Conservation (phyloP, 768 basidiomycete species). For the Lentinula sp. region DNA sequence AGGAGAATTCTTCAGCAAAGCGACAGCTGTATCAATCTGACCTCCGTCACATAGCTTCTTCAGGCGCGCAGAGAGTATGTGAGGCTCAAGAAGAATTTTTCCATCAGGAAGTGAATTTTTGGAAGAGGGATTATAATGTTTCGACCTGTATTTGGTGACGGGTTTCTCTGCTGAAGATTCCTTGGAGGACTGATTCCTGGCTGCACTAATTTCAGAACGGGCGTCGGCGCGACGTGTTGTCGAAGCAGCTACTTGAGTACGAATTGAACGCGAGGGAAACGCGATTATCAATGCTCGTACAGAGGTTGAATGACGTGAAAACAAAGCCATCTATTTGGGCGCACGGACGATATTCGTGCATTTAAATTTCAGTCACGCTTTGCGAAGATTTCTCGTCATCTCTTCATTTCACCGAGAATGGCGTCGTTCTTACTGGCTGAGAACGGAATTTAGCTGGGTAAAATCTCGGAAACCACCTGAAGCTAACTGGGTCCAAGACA, state of each 20-base stretch:
- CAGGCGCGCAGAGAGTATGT: conserved; percentile 53
- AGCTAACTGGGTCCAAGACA: neutral
- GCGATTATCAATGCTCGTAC: neutral
- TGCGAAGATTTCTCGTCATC: neutral
- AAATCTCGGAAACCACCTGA: conserved; percentile 1
- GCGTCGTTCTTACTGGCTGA: neutral
- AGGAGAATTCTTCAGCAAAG: conserved; percentile 63
- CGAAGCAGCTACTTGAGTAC: neutral
- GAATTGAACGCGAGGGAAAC: neutral
- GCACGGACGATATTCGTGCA: neutral
- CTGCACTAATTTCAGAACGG: neutral
- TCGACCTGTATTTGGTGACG: conserved; percentile 1
- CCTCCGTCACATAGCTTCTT: conserved; percentile 50
- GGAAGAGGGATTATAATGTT: neutral
- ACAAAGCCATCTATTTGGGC: neutral
- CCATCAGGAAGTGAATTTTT: neutral
- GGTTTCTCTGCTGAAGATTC: neutral
- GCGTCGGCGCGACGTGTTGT: neutral
- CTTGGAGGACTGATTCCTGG: neutral
- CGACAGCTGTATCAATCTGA: conserved; percentile 56
- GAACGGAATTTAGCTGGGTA: conserved; percentile 2
- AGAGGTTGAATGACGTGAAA: neutral
- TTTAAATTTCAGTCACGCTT: conserved; percentile 15
- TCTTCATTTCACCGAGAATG: neutral
- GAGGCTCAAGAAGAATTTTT: conserved; percentile 45